Evolutionary conservation across 257 asterid species (phyloP).

Genomic region (Solanum stenotomum): DNA sequence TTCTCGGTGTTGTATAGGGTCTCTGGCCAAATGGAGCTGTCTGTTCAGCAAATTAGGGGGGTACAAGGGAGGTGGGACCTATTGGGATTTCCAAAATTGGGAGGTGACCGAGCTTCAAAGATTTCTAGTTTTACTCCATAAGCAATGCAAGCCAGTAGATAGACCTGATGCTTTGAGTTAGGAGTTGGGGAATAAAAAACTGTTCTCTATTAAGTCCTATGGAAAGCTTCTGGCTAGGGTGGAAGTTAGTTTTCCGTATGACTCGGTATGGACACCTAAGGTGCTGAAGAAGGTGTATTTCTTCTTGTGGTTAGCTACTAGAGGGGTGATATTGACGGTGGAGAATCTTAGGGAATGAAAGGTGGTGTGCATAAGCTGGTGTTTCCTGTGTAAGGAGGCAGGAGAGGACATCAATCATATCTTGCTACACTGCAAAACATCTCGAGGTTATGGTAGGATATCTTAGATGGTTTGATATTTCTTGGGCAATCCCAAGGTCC

Average conservation of each 20-base stretch:
- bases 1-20: not conserved
- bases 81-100: not conserved
- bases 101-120: not conserved
- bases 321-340: not conserved
- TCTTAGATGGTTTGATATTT: not conserved
- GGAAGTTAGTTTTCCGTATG: not conserved
- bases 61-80: not conserved
- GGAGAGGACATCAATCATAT: not conserved
- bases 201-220: not conserved
- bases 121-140: not conserved
- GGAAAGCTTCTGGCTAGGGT: not conserved
- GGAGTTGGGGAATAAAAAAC: not conserved
- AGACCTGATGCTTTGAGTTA: not conserved
- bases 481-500: not conserved
- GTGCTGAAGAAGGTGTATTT: not conserved
- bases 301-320: not conserved
- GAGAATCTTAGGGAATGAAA: not conserved
- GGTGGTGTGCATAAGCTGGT: not conserved
- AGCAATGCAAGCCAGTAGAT: not conserved
- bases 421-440: not conserved
- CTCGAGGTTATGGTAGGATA: not conserved
- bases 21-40: not conserved
- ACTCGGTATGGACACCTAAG: not conserved
- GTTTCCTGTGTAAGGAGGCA: not conserved
- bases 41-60: not conserved